Conservation (phyloP, 2,329 filamentous ascomycete species). For the Colletotrichum abscissum region DNA sequence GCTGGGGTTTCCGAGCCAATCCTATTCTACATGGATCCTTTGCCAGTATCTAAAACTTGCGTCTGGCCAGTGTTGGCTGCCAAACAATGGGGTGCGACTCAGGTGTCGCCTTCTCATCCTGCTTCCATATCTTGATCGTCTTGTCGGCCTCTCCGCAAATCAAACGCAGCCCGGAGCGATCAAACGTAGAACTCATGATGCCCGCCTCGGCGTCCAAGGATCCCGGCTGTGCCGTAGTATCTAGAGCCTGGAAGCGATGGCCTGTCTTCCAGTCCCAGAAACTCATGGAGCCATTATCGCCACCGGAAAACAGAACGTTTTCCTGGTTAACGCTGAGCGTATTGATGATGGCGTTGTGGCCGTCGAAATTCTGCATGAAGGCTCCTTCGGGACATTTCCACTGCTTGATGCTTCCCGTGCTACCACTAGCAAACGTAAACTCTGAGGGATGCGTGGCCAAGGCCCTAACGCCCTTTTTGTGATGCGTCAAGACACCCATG, state of each 20-base stretch:
- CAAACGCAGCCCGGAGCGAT: constrained; percentile 86
- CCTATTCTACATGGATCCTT: neutral
- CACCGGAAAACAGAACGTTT: constrained; percentile 94
- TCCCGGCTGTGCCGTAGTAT: constrained; percentile 93
- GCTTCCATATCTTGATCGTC: constrained; percentile 98
- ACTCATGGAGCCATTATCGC: constrained; percentile 92
- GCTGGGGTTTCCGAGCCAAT: neutral
- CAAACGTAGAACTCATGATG: constrained; percentile 94
- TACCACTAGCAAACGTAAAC: constrained; percentile 95
- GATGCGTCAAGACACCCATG: constrained; percentile 95
- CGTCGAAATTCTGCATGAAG: constrained; percentile 99
- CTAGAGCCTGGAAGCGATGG: constrained; percentile 87
- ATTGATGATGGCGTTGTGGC: constrained; percentile 97
- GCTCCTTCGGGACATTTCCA: constrained; percentile 99
- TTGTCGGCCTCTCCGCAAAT: constrained; percentile 98
- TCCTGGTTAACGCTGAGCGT: constrained; percentile 93
- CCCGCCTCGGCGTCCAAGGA: constrained; percentile 94
- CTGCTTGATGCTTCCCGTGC: constrained; percentile 95
- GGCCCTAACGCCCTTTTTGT: constrained; percentile 95
- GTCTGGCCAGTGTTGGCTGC: constrained; percentile 82
- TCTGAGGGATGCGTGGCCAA: constrained; percentile 88
- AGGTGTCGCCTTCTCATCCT: constrained; percentile 88
- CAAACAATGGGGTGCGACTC: constrained; percentile 93
- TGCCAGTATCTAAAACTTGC: constrained; percentile 71
- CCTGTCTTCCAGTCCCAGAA: constrained; percentile 99